Evolutionary conservation across 306 rosid genomes (phyloP).

Genomic region (Corylus americana): DNA sequence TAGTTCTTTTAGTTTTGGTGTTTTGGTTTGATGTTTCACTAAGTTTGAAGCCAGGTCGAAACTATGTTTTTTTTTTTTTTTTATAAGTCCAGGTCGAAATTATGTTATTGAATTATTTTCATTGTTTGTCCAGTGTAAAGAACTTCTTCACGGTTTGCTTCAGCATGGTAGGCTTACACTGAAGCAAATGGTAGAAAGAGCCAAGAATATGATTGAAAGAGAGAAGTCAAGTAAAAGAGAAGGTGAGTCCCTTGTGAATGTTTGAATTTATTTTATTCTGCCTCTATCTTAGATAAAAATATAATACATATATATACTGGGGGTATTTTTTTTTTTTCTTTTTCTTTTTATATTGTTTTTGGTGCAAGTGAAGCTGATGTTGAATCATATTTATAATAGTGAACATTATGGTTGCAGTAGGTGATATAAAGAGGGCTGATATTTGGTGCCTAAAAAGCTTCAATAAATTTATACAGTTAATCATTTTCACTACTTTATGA

Average conservation of each 20-base stretch:
- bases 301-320: neutral
- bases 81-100: neutral
- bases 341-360: neutral
- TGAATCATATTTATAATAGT: neutral
- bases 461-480: neutral
- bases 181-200: conserved; percentile 70
- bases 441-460: neutral
- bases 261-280: conserved; percentile 1
- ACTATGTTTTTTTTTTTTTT: neutral
- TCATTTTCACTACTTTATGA: neutral
- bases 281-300: neutral
- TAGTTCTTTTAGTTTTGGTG: conserved; percentile 25
- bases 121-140: conserved; percentile 54
- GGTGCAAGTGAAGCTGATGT: neutral
- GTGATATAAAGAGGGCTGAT: neutral
- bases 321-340: neutral
- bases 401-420: neutral
- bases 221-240: conserved; percentile 39
- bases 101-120: conserved; percentile 1
- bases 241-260: conserved; percentile 42
- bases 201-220: neutral
- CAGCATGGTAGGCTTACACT: conserved; percentile 79
- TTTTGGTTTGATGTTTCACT: conserved; percentile 14
- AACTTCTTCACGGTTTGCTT: conserved; percentile 76
- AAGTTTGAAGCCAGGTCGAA: conserved; percentile 1